phyloP scores from a whole-genome alignment of 164 flowering plant genomes.

The Berberis vulgaris region DNA sequence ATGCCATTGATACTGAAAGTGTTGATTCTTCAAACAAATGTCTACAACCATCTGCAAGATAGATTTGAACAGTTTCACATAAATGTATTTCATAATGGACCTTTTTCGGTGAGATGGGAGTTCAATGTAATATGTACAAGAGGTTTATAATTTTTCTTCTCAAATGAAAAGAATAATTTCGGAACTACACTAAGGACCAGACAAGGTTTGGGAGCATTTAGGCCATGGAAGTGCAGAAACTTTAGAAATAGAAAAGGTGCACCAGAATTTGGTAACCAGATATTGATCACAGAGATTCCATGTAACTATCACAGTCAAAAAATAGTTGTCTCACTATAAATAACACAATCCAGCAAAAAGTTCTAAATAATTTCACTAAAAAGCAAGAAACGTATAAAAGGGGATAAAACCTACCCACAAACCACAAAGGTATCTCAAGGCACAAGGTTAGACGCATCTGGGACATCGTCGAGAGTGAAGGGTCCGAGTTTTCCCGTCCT shows the following conservation, averaged over 20 bases:
- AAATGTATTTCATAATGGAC: background rate
- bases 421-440: constrained; percentile 3
- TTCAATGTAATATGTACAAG: too few relatives aligned
- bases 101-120: background rate
- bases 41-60: constrained; percentile 63
- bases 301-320: background rate
- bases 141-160: too few relatives aligned
- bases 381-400: background rate
- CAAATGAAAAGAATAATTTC: too few relatives aligned
- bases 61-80: constrained; percentile 2
- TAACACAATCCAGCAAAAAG: background rate
- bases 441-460: constrained; percentile 13
- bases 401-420: background rate
- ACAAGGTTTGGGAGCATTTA: too few relatives aligned
- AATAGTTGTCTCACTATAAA: background rate
- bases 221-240: too few relatives aligned
- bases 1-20: constrained; percentile 63
- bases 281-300: too few relatives aligned
- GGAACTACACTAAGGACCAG: too few relatives aligned
- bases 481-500: constrained; percentile 84
- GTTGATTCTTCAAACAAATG: constrained; percentile 48
- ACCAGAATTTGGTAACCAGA: too few relatives aligned
- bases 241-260: too few relatives aligned
- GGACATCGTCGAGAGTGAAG: constrained; percentile 80
- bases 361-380: too few relatives aligned